Percentiles rank a stretch among this genome's conserved stretches.
phyloP scores from a whole-genome alignment of 805 yeast species.

The Cyberlindnera subsufficiens region DNA sequence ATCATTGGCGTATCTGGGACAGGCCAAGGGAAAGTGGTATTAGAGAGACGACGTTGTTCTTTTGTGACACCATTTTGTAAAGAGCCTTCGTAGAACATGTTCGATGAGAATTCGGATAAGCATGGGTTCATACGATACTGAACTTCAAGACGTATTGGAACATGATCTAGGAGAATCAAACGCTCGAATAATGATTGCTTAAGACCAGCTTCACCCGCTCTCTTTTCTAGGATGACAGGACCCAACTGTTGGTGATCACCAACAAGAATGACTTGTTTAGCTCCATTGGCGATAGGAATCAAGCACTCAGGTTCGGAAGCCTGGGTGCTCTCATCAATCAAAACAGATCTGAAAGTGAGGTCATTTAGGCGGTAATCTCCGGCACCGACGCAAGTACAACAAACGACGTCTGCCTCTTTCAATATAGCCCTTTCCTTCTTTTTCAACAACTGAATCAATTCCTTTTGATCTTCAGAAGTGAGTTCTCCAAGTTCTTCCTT shows the following conservation, averaged over 20 bases:
- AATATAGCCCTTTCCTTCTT: slow-evolving; percentile 46
- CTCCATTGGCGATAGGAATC: slow-evolving; percentile 85
- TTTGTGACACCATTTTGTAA: slow-evolving; percentile 87
- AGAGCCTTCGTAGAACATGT: slow-evolving; percentile 88
- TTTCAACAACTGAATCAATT: slow-evolving; percentile 35
- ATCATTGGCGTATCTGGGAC: slow-evolving; percentile 81
- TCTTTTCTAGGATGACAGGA: slow-evolving; percentile 76
- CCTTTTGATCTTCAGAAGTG: slow-evolving; percentile 44
- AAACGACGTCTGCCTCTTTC: slow-evolving; percentile 65
- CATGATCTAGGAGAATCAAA: slow-evolving; percentile 72
- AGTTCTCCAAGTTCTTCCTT: slow-evolving; percentile 68
- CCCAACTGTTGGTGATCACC: slow-evolving; percentile 97
- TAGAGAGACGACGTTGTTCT: slow-evolving; percentile 53
- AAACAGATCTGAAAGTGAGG: slow-evolving; percentile 64
- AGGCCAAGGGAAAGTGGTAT: slow-evolving; percentile 87
- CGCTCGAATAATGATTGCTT: slow-evolving; percentile 86
- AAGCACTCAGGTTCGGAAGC: slow-evolving; percentile 90
- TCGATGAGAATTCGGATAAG: slow-evolving; percentile 80
- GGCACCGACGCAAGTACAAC: slow-evolving; percentile 92
- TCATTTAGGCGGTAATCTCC: slow-evolving; percentile 61
- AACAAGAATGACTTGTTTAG: slow-evolving; percentile 81
- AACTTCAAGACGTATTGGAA: slow-evolving; percentile 81
- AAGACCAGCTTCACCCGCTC: slow-evolving; percentile 83
- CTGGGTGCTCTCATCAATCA: slow-evolving; percentile 92
- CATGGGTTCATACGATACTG: slow-evolving; percentile 95